Evolutionary conservation across 306 rosid species (phyloP), one percentile per base, ranked within the genome.

Genomic region (Albizia julibrissin): DNA sequence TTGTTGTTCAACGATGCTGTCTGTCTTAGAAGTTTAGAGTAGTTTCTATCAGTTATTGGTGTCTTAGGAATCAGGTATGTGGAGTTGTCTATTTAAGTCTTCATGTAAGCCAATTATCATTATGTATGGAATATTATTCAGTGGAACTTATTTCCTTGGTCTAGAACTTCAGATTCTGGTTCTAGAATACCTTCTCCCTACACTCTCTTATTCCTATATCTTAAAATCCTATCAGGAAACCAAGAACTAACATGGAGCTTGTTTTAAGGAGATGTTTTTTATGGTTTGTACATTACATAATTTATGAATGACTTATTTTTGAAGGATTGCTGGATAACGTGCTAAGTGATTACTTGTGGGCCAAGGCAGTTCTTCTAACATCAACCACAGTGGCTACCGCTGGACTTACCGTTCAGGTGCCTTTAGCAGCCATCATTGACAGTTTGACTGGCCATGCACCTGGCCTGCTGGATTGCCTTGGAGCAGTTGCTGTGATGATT

Each of bases 331-430:
- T 95, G 85, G 99, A 95, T 77, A 95, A 95, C 75, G 99, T 95
- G 85, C 88, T 93, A 80, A 93, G 99, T 39, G 98, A 95, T 83
- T 95, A 93, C 85, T 77, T 95, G 83, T 95, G 97, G 99, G 98
- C 99, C 40, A 93, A 93, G 90, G 99, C 99, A 11, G 96, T 95
- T 90, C 93, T 95, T 87, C 92, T 95, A 40, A 95, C 99, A 34
- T 89, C 99, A 33, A 92, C 99, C 26, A 95, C 99, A 0, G 97
- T 95, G 34, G 99, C 99, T 69, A 89, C 98, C 1, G 99, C 99
- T 10, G 99, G 99, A 77, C 97, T 95, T 64, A 86, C 98, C 3
- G 92, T 95, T 84, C 99, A 95, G 86, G 97, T 95, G 29, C 99
- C 99, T 8, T 79, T 95, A 89, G 99, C 98, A 1, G 99, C 99